Conservation (phyloP, 805 yeast genomes). For the Brettanomyces naardenensis region DNA sequence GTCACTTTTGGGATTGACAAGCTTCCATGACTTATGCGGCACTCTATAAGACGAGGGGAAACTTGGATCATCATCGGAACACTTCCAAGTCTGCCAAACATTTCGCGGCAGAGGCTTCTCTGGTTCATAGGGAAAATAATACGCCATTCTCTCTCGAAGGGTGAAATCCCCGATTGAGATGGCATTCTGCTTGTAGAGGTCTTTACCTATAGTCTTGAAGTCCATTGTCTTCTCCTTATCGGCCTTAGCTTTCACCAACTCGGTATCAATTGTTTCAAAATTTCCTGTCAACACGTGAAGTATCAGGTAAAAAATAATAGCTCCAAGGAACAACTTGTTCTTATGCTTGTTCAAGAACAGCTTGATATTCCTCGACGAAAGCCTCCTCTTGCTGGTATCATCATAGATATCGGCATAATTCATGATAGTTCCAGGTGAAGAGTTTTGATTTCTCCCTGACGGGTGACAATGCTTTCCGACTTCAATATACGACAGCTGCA, state of each 20-base stretch:
- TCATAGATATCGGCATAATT: constrained; percentile 5
- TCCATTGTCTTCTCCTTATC: constrained; percentile 7
- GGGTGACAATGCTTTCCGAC: too few relatives aligned
- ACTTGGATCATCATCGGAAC: constrained; percentile 42
- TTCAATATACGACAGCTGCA: too few relatives aligned
- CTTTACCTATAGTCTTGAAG: constrained; percentile 10
- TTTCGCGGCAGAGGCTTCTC: constrained; percentile 59
- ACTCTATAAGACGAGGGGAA: constrained; percentile 48
- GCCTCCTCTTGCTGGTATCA: constrained; percentile 5
- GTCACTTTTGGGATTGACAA: constrained; percentile 51
- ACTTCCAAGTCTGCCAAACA: constrained; percentile 96
- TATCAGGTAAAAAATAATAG: constrained; percentile 4
- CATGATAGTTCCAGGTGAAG: neutral
- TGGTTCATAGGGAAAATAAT: constrained; percentile 69
- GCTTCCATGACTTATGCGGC: constrained; percentile 57
- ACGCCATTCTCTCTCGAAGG: constrained; percentile 53
- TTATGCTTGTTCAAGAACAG: constrained; percentile 3
- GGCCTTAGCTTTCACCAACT: constrained; percentile 1
- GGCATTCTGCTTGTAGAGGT: constrained; percentile 9
- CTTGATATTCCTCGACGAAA: neutral
- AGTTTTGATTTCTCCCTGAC: too few relatives aligned
- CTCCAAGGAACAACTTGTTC: constrained; percentile 5
- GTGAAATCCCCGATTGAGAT: constrained; percentile 12
- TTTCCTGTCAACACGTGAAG: constrained; percentile 1
- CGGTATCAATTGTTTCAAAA: neutral